Evolutionary conservation across 2,329 filamentous ascomycete species (phyloP).

Genomic region (Elsinoe fawcettii): DNA sequence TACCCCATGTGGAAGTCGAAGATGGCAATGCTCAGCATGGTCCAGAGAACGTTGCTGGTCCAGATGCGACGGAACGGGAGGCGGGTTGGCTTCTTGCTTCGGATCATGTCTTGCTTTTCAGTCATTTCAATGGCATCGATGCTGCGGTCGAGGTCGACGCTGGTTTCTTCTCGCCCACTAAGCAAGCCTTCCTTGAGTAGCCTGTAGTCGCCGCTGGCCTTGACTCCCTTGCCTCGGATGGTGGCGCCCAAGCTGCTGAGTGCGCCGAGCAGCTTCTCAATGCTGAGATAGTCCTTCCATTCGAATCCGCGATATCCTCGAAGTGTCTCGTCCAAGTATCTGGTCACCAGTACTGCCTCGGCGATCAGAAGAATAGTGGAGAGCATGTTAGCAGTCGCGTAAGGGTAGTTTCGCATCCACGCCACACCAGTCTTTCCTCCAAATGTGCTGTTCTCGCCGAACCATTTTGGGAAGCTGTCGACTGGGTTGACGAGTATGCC

Average conservation of each 20-base stretch:
- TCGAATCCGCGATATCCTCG: slow-evolving; percentile 22
- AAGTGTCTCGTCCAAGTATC: slow-evolving; percentile 52
- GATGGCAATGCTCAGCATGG: slow-evolving; percentile 56
- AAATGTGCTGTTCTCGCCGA: slow-evolving; percentile 49
- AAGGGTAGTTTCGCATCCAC: slow-evolving; percentile 57
- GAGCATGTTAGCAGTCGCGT: slow-evolving; percentile 55
- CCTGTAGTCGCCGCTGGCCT: slow-evolving; percentile 24
- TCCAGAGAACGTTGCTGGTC: slow-evolving; percentile 48
- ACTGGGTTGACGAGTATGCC: slow-evolving; percentile 56
- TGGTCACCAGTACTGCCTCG: slow-evolving; percentile 48
- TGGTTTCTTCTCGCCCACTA: slow-evolving; percentile 23
- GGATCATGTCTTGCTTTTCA: slow-evolving; percentile 23
- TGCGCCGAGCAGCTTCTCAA: slow-evolving; percentile 5
- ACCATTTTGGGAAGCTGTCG: slow-evolving; percentile 47
- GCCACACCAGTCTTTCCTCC: slow-evolving; percentile 46
- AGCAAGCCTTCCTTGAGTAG: slow-evolving; percentile 28
- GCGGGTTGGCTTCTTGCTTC: slow-evolving; percentile 34
- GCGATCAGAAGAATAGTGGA: slow-evolving; percentile 50
- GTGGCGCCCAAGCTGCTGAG: background rate
- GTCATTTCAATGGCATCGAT: slow-evolving; percentile 29
- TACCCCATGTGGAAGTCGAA: slow-evolving; percentile 61
- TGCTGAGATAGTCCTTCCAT: slow-evolving; percentile 6
- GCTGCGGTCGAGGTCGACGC: slow-evolving; percentile 28
- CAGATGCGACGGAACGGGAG: slow-evolving; percentile 45
- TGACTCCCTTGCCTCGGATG: slow-evolving; percentile 19